Conservation (phyloP, 148 eudicot genomes). For the Salicornia ramosissima region DNA sequence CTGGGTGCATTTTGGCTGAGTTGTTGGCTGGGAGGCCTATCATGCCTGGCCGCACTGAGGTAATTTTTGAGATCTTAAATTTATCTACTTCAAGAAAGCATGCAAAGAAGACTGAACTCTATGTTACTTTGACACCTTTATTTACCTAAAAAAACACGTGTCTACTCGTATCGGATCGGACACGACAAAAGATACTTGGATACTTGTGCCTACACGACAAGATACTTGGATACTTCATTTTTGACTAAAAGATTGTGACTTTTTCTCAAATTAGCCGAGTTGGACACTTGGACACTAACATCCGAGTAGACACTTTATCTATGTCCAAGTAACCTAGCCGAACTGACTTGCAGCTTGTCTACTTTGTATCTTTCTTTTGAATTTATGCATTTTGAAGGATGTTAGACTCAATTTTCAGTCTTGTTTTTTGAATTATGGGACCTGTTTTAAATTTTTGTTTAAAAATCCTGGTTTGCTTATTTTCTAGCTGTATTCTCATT, state of each 20-base stretch:
- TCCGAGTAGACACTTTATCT: too few relatives aligned
- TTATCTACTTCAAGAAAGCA: neutral
- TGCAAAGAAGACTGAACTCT: neutral
- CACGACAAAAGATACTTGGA: too few relatives aligned
- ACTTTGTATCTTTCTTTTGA: neutral
- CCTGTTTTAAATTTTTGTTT: neutral
- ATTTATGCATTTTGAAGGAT: neutral
- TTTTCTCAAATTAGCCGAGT: too few relatives aligned
- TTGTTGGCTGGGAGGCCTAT: slow-evolving; percentile 68
- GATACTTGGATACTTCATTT: too few relatives aligned
- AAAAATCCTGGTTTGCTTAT: neutral
- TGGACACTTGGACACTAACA: too few relatives aligned
- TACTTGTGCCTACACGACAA: too few relatives aligned
- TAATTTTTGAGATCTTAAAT: slow-evolving; percentile 2
- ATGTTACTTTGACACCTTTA: too few relatives aligned
- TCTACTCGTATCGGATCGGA: too few relatives aligned
- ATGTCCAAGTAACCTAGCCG: too few relatives aligned
- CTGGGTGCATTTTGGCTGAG: slow-evolving; percentile 84
- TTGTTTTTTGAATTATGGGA: too few relatives aligned
- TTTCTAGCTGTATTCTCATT: neutral
- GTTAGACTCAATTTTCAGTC: neutral
- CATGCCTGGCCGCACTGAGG: slow-evolving; percentile 79
- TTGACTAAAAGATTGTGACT: too few relatives aligned
- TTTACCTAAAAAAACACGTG: too few relatives aligned
- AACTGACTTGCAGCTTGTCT: neutral